A percentile compares a stretch with the other conserved stretches of the same genome.
Conservation (phyloP, 108 stramenopile genomes). For the Licmophora abbreviata region DNA sequence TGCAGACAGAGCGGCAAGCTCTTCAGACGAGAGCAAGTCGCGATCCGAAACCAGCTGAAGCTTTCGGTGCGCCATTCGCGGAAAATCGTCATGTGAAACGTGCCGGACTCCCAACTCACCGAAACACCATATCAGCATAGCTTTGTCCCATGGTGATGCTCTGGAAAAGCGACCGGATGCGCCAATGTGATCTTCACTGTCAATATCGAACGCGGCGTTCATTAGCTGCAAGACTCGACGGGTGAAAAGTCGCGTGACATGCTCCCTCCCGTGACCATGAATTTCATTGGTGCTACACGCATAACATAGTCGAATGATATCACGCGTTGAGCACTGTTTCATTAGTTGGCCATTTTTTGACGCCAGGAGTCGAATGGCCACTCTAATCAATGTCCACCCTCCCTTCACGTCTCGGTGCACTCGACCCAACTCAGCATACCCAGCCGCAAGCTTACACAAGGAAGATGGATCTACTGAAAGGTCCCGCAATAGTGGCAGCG, state of each 20-base stretch:
- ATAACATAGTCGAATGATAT: slow-evolving; percentile 26
- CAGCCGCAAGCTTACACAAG: slow-evolving; percentile 33
- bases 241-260: slow-evolving; percentile 29
- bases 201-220: slow-evolving; percentile 20
- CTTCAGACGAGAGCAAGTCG: slow-evolving; percentile 6
- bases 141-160: slow-evolving; percentile 21
- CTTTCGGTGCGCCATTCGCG: slow-evolving; percentile 14
- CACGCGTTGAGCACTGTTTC: slow-evolving; percentile 26
- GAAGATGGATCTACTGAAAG: slow-evolving; percentile 43
- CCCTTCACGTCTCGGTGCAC: slow-evolving; percentile 20
- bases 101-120: slow-evolving; percentile 36
- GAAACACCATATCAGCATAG: slow-evolving; percentile 30
- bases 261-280: slow-evolving; percentile 19
- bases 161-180: slow-evolving; percentile 5
- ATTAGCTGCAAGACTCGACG: slow-evolving; percentile 30
- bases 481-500: slow-evolving; percentile 29
- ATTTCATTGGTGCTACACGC: slow-evolving; percentile 24
- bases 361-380: slow-evolving; percentile 33
- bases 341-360: slow-evolving; percentile 45
- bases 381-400: slow-evolving; percentile 24
- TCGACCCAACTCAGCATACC: slow-evolving; percentile 16
- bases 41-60: slow-evolving; percentile 17
- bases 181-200: slow-evolving; percentile 6
- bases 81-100: slow-evolving; percentile 4
- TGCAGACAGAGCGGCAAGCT: slow-evolving; percentile 1